Conservation (phyloP, 1,284 basidiomycete genomes). For the Cystobasidiaceae sp. region DNA sequence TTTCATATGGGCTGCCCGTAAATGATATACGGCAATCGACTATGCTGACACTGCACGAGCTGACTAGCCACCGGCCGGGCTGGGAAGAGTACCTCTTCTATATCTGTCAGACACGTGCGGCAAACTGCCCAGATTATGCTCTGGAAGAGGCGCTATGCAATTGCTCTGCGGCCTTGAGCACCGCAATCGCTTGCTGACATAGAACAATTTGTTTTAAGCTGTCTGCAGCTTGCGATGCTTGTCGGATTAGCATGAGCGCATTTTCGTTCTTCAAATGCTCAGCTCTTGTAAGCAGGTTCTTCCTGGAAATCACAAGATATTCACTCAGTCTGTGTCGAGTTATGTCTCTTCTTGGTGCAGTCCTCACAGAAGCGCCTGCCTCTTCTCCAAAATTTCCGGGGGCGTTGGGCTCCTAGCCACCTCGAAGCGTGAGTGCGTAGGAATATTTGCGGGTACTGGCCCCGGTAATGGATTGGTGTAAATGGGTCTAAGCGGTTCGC, state of each 20-base stretch:
- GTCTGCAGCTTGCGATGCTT: not conserved
- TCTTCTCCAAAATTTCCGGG: not conserved
- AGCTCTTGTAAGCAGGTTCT: conserved; percentile 1
- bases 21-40: no score
- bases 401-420: conserved; percentile 1
- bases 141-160: no score
- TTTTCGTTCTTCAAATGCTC: not conserved
- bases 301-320: not conserved
- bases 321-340: not conserved
- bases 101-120: no score
- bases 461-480: conserved; percentile 1
- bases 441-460: not conserved
- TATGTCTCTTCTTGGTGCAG: not conserved
- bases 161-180: not conserved
- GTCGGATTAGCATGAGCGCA: not conserved
- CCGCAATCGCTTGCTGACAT: not conserved
- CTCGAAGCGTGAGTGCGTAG: not conserved
- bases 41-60: no score
- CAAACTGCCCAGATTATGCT: no score
- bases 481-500: not conserved
- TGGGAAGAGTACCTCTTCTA: no score
- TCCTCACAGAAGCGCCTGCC: not conserved
- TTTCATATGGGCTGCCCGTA: no score
- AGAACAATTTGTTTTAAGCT: not conserved
- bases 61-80: no score